Base-by-base conservation (phyloP, 2,329 filamentous ascomycete species). In the Rutstroemia sp. region DNA sequence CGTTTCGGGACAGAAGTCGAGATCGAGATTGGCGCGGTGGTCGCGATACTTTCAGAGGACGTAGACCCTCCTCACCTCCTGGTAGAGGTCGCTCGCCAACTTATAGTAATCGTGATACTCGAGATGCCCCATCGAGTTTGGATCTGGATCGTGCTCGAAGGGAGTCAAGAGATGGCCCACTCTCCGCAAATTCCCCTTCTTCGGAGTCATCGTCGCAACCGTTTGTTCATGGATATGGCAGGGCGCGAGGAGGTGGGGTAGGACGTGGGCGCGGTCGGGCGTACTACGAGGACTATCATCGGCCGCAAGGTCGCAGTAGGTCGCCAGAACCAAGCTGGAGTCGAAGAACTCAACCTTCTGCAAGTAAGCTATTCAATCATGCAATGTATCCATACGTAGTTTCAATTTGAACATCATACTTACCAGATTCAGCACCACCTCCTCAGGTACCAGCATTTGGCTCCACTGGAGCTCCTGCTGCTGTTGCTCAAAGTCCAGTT, bases 121-220 rank as follows among this genome's bases (percentile, higher is more conserved):
- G 67, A 61, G 80, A 84, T 64, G 70, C 73, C 1, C 84, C 83
- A 0, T 75, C 84, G 34, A 83, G 82, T 48, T 73, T 87, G 6
- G 87, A 91, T 61, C 77, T 83, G 7, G 83, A 85, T 57, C 79
- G 87, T 57, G 81, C 83, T 17, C 77, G 87, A 54, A 78, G 87
- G 48, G 83, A 80, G 16, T 89, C 87, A 8, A 78, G 88, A 65
- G 88, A 92, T 64, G 87, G 87, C 0, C 86, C 87, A 10, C 79
- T 83, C 21, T 88, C 86, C 1, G 86, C 84, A 17, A 84, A 84
- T 4, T 89, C 87, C 3, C 83, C 82, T 9, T 83, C 82, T 21
- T 88, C 87, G 0, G 87, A 91, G 60, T 78, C 81, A 12, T 76
- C 30, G 30, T 34, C 80, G 1, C 59, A 58, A 49, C 52, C 59